Percentiles rank a stretch among this genome's conserved stretches.
These are phyloP conservation scores for Trichophyton rubrum DNA, from an alignment of 2,329 filamentous ascomycete genomes.

Conservation along the genomic window DNA sequence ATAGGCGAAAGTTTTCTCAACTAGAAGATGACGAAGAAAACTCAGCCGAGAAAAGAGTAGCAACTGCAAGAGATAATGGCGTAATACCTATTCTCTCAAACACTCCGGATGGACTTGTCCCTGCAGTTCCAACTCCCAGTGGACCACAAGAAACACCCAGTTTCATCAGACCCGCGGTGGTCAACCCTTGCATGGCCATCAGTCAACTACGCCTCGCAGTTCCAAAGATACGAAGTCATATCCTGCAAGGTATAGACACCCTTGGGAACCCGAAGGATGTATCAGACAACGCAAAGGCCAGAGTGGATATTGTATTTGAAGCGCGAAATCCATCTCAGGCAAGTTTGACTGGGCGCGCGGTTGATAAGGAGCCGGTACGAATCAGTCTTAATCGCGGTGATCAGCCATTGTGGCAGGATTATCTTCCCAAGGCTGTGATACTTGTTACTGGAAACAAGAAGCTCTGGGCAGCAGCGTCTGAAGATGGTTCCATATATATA, in stretches of 20 bases:
- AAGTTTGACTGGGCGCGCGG: slow-evolving; percentile 45
- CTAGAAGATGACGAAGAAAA: slow-evolving; percentile 65
- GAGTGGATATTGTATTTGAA: slow-evolving; percentile 69
- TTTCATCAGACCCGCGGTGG: slow-evolving; percentile 73
- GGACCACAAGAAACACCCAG: slow-evolving; percentile 58
- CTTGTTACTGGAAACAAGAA: slow-evolving; percentile 78
- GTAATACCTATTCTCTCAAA: slow-evolving; percentile 65
- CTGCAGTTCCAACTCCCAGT: slow-evolving; percentile 48
- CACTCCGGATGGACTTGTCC: slow-evolving; percentile 63
- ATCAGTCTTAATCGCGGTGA: slow-evolving; percentile 72
- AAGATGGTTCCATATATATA: slow-evolving; percentile 78
- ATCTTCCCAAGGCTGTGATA: slow-evolving; percentile 73
- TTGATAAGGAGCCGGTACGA: slow-evolving; percentile 68
- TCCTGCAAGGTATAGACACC: slow-evolving; percentile 64
- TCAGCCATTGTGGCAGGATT: slow-evolving; percentile 83
- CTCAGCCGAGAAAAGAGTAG: slow-evolving; percentile 46
- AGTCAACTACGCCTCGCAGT: slow-evolving; percentile 79
- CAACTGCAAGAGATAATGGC: slow-evolving; percentile 49
- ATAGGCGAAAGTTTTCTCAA: slow-evolving; percentile 71
- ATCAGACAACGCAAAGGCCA: slow-evolving; percentile 36
- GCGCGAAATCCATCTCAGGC: slow-evolving; percentile 64
- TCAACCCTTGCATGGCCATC: slow-evolving; percentile 67
- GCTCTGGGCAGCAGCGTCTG: slow-evolving; percentile 87
- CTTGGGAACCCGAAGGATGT: slow-evolving; percentile 33
- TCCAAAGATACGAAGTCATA: slow-evolving; percentile 70